Evolutionary conservation across 306 rosid genomes (phyloP).

Genomic region (Inga oerstediana): DNA sequence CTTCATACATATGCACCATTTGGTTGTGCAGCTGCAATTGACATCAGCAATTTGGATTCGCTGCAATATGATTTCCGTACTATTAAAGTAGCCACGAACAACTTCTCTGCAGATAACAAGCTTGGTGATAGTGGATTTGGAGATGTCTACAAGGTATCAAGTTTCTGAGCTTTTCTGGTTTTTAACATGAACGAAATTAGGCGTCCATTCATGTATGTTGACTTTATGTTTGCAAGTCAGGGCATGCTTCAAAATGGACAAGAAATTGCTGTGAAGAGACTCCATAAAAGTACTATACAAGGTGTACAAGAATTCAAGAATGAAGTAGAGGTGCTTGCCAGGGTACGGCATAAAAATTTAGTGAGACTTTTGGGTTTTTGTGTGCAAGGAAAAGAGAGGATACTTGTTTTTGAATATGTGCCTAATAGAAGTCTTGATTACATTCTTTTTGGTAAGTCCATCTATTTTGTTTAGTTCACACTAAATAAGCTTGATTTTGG

Average conservation of each 20-base stretch:
- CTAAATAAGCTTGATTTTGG: not conserved
- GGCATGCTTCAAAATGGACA: constrained; percentile 10
- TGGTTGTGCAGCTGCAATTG: constrained; percentile 13
- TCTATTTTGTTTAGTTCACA: not conserved
- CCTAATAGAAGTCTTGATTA: constrained; percentile 46
- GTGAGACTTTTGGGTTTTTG: constrained; percentile 60
- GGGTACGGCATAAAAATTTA: constrained; percentile 56
- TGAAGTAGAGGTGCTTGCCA: constrained; percentile 58
- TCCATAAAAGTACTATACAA: constrained; percentile 43
- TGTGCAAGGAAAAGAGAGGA: constrained; percentile 51
- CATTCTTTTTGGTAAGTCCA: constrained; percentile 41
- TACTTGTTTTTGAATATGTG: constrained; percentile 55
- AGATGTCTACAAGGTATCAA: constrained; percentile 53
- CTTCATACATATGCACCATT: not conserved
- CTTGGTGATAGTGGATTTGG: constrained; percentile 63
- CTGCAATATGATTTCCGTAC: constrained; percentile 47
- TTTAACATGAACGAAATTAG: not conserved
- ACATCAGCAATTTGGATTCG: constrained; percentile 23
- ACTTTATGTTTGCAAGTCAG: too few relatives aligned
- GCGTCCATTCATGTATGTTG: too few relatives aligned
- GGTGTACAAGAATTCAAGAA: constrained; percentile 56
- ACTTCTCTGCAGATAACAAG: constrained; percentile 47
- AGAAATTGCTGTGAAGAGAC: constrained; percentile 58
- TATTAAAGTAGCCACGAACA: constrained; percentile 47
- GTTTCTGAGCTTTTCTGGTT: not conserved